A percentile compares a stretch with the other conserved stretches of the same genome.
Conservation (phyloP, 331 rosid genomes). For the Rosa hybrid region DNA sequence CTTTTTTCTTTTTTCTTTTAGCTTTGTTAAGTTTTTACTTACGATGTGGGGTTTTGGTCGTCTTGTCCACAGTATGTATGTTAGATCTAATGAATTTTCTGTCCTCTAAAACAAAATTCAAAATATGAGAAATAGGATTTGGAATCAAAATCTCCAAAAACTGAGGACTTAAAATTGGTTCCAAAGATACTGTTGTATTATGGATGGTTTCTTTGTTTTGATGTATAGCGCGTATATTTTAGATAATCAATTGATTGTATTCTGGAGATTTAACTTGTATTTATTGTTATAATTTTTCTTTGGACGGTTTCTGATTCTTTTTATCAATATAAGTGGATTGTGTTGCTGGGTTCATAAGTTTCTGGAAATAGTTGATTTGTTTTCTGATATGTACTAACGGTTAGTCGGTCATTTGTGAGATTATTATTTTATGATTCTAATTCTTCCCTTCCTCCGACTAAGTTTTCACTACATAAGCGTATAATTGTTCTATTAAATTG, state of each 20-base stretch:
- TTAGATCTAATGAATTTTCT: no score
- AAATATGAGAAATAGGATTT: not conserved
- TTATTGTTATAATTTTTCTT: not conserved
- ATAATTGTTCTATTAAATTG: not conserved
- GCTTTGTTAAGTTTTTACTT: not conserved
- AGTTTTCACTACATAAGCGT: not conserved
- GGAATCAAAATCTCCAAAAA: not conserved
- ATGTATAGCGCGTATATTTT: not conserved
- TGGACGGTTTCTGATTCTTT: not conserved
- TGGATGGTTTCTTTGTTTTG: not conserved
- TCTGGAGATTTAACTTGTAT: not conserved
- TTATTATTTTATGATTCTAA: not conserved
- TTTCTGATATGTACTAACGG: not conserved
- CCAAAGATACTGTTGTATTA: not conserved
- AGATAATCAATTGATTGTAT: not conserved
- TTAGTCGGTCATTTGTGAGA: not conserved
- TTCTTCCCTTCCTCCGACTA: not conserved
- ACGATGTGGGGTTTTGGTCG: not conserved
- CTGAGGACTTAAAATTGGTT: not conserved
- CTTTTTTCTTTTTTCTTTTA: not conserved
- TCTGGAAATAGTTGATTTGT: not conserved
- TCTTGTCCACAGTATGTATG: not conserved
- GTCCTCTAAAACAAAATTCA: not conserved
- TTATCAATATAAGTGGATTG: not conserved
- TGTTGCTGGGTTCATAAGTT: not conserved